Evolutionary conservation across 2,329 filamentous ascomycete genomes (phyloP).

Genomic region (Colletotrichum tabaci): DNA sequence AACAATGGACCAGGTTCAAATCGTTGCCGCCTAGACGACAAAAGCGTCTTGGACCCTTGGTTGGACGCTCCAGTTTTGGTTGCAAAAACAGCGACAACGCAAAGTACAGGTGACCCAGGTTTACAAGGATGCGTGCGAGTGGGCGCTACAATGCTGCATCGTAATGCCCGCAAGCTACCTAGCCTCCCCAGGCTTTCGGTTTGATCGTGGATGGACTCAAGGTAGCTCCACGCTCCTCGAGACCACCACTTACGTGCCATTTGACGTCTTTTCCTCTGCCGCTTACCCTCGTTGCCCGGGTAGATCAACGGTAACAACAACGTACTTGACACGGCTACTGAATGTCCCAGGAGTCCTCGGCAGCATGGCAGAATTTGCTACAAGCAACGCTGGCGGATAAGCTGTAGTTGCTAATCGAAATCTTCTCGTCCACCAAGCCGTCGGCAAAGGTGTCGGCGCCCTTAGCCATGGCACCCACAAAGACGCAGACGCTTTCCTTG

Average conservation of each 20-base stretch:
- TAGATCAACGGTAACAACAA: neutral
- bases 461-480: slow-evolving; percentile 99
- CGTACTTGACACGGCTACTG: slow-evolving; percentile 70
- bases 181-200: slow-evolving; percentile 4
- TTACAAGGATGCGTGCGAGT: slow-evolving; percentile 52
- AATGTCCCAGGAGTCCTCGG: slow-evolving; percentile 96
- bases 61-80: slow-evolving; percentile 88
- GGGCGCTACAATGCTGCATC: slow-evolving; percentile 25
- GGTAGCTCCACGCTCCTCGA: slow-evolving; percentile 39
- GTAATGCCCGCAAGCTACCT: neutral
- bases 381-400: slow-evolving; percentile 97
- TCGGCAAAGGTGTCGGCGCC: slow-evolving; percentile 96
- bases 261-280: neutral
- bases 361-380: slow-evolving; percentile 99
- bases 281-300: neutral
- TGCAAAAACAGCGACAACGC: slow-evolving; percentile 86
- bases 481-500: slow-evolving; percentile 96
- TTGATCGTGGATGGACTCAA: neutral
- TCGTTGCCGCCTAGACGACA: slow-evolving; percentile 71
- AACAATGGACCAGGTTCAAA: slow-evolving; percentile 75
- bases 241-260: slow-evolving; percentile 38
- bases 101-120: slow-evolving; percentile 76
- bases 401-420: slow-evolving; percentile 98
- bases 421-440: slow-evolving; percentile 94
- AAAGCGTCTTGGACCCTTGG: slow-evolving; percentile 78